A percentile compares a stretch with the other conserved stretches of the same genome.
phyloP scores from a whole-genome alignment of 2,329 filamentous ascomycete genomes.

The Zelopaecilomyces penicillatus region DNA sequence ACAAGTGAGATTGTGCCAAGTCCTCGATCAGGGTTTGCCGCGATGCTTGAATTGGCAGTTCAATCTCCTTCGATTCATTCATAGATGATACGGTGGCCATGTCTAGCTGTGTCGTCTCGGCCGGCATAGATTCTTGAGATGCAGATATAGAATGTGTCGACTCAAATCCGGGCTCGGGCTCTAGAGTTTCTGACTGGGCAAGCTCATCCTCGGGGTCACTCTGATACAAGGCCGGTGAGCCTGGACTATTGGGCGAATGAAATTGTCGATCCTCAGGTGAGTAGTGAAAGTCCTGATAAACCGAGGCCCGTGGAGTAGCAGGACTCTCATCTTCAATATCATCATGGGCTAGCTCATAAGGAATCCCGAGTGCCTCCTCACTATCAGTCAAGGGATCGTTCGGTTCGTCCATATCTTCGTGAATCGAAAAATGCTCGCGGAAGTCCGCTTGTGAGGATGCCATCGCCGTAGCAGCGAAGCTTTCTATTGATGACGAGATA shows the following conservation, averaged over 20 bases:
- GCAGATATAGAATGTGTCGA: not conserved
- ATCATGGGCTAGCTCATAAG: conserved; percentile 40
- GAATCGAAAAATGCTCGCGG: conserved; percentile 14
- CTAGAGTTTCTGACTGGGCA: not conserved
- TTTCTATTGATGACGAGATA: conserved; percentile 18
- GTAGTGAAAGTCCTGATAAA: conserved; percentile 29
- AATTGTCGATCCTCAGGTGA: conserved; percentile 21
- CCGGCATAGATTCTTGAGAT: not conserved
- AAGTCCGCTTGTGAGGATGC: conserved; percentile 19
- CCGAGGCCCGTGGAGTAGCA: conserved; percentile 47
- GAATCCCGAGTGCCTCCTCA: conserved; percentile 48
- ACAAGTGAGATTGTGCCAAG: conserved; percentile 58
- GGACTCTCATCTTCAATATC: conserved; percentile 29
- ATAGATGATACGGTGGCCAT: not conserved
- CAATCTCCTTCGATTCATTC: not conserved
- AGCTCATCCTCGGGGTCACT: not conserved
- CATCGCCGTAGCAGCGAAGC: conserved; percentile 17
- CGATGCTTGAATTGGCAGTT: not conserved
- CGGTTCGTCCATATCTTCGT: conserved; percentile 13
- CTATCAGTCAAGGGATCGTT: conserved; percentile 35
- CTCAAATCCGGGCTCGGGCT: not conserved
- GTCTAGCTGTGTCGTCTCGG: not conserved
- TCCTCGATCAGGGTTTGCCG: conserved; percentile 31
- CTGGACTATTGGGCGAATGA: conserved; percentile 16
- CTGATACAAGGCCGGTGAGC: conserved; percentile 10